Percentiles rank a stretch among this genome's conserved stretches.
phyloP scores from a whole-genome alignment of 2,329 filamentous ascomycete species.

The Aspergillus pseudoviridinutans region DNA sequence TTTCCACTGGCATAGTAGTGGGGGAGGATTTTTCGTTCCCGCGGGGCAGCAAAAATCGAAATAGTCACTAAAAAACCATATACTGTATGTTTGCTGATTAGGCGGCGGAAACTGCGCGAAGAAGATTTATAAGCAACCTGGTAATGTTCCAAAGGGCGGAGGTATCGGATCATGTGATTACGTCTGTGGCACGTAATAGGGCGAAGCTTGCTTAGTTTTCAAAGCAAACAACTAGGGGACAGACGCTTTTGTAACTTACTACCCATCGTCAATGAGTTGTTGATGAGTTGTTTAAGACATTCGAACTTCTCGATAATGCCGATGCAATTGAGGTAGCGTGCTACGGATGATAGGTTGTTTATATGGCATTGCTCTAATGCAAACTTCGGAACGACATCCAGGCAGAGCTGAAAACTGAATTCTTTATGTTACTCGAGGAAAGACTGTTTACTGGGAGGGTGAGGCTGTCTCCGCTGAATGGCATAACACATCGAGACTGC shows the following conservation, averaged over 20 bases:
- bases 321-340: background rate
- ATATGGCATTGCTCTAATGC: background rate
- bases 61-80: background rate
- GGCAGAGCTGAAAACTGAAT: background rate
- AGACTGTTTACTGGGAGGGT: background rate
- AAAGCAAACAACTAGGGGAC: background rate
- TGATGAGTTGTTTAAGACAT: background rate
- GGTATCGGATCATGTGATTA: conserved; percentile 1
- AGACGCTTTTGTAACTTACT: background rate
- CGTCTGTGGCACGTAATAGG: background rate
- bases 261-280: background rate
- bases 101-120: background rate
- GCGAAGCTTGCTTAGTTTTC: background rate
- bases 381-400: background rate
- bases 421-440: background rate
- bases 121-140: conserved; percentile 20
- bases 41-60: conserved; percentile 12
- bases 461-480: background rate
- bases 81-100: conserved; percentile 7
- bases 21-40: conserved; percentile 3
- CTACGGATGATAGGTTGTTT: background rate
- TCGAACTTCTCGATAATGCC: background rate
- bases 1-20: conserved; percentile 3
- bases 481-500: background rate
- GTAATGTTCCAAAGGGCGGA: background rate